Base-by-base conservation (phyloP, 139 green algal species). In the Spirogloea muscicola region DNA sequence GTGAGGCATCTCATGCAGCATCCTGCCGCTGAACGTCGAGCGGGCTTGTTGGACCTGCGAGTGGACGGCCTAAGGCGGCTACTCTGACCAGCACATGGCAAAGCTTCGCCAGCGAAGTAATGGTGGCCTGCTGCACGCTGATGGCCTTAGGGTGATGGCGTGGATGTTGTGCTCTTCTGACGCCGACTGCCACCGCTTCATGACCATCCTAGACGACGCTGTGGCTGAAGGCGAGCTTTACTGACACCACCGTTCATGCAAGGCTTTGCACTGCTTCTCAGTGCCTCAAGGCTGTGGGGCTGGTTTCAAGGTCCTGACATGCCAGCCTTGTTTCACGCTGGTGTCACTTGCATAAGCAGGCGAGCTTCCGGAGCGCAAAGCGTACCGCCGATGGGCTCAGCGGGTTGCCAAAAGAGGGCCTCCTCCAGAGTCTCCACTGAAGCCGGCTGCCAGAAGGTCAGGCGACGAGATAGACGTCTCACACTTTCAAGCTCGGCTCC, bases 161-260 rank as follows among this genome's bases (percentile, higher is more conserved):
- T 94, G 86, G 80, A 44, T 92, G 43, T 92, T 96, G 77, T 94
- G 90, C 85, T 91, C 84, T 2, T 58, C 91, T 2, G 61, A 83
- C 0, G 10, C 79, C 2, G 92, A 97, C 70, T 88, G 86, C 16
- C 87, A 95, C 63, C 82, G 92, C 3, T 95, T 96, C 81, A 87
- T 80, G 72, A 88, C 92, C 57, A 62, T 82, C 0, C 68, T 97
- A 2, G 58, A 93, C 10, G 72, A 74, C 0, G 90, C 86, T 2
- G 89, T 96, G 5, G 58, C 46, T 2, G 65, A 33, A 51, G 84
- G 58, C 63, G 51, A 60, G 42, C 10, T 31, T 37, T 48, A 76
- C 51, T 82, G 36, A 40, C n/a, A 7, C 34, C 6, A 42, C 33
- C 18, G 49, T 51, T 39, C 6, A 71, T 55, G 21, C 21, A 55